Base-by-base conservation (phyloP, 2,329 filamentous ascomycete species). In the Akanthomyces muscarius region DNA sequence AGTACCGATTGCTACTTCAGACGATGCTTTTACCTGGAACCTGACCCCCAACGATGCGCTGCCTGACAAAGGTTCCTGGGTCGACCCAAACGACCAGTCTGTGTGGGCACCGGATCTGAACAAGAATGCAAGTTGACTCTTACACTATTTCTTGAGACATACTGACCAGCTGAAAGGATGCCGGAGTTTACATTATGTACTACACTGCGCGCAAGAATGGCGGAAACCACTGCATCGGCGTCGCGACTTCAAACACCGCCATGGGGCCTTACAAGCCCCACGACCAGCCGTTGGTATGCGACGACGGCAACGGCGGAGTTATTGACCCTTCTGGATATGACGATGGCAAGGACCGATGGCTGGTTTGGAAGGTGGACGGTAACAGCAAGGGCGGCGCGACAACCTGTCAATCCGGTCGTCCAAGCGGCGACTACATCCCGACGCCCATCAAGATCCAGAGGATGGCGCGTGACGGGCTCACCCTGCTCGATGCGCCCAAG, bases 301-400 rank as follows among this genome's bases (percentile, higher is more conserved):
- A 62, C 23, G 57, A 61, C 16, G 23, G n/a, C 3, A 21, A 44
- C 25, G 61, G 61, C 2, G 53, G 61, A 18, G 61, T 51, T 8
- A 62, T 62, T 18, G 61, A 62, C 23, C 61, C 53, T 7, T 53
- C 61, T 8, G 53, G 61, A 25, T 62, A 57, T 44, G 61, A 62
- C 30, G 61, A 62, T 6, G 53, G 61, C 16, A 41, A 47, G 3
- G 61, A 62, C 25, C 53, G 61, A 3, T 52, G 61, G 53, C 54
- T 53, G 21, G 41, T 63, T 28, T 63, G 61, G 45, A 63, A 58
- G 25, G 52, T 62, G 4, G 61, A 62, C 36, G 53, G 61, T 13
- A 64, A 64, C 51, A 62, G 63, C 38, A 61, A 54, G 14, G 63
- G 63, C 14, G 59, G 63, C 23, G 60, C 63, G 45, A 63, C 63